Evolutionary conservation across 129 eudicot species (phyloP).

Genomic region (Gnaphalium uliginosum): DNA sequence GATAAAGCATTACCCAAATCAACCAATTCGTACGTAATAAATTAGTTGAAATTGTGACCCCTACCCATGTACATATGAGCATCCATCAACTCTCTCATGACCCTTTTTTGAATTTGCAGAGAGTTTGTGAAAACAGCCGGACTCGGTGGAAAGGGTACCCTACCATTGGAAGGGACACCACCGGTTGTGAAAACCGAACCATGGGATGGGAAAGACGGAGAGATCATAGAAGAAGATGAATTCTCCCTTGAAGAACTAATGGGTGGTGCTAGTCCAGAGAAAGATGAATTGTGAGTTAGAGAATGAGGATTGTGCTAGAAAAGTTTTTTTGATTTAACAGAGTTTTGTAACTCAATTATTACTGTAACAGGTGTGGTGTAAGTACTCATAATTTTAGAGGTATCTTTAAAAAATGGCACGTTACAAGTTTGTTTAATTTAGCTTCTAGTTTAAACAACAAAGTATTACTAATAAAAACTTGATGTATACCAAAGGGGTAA

Average conservation of each 20-base stretch:
- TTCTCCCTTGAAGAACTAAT: conserved; percentile 91
- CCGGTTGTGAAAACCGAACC: conserved; percentile 56
- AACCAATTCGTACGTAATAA: not conserved
- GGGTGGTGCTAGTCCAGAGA: conserved; percentile 50
- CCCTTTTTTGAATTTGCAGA: conserved; percentile 34
- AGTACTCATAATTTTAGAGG: conserved; percentile 30
- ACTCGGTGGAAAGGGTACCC: conserved; percentile 85
- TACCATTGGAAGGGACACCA: conserved; percentile 60
- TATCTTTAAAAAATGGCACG: not conserved
- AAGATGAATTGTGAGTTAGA: conserved; percentile 50
- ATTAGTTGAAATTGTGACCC: not conserved
- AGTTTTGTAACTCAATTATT: conserved; percentile 19
- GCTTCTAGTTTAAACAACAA: not conserved
- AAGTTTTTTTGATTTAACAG: conserved; percentile 15
- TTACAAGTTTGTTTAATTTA: not conserved
- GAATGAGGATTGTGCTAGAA: conserved; percentile 18
- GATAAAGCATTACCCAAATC: too few relatives aligned
- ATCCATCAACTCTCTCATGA: not conserved
- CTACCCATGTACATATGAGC: not conserved
- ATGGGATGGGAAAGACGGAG: conserved; percentile 97
- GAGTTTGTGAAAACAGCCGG: conserved; percentile 89
- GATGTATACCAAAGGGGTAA: too few relatives aligned
- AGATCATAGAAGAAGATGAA: conserved; percentile 82
- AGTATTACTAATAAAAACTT: not conserved
- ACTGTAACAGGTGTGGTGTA: conserved; percentile 22